Conservation (phyloP, 2,329 filamentous ascomycete genomes). For the Aspergillus pseudoterreus region DNA sequence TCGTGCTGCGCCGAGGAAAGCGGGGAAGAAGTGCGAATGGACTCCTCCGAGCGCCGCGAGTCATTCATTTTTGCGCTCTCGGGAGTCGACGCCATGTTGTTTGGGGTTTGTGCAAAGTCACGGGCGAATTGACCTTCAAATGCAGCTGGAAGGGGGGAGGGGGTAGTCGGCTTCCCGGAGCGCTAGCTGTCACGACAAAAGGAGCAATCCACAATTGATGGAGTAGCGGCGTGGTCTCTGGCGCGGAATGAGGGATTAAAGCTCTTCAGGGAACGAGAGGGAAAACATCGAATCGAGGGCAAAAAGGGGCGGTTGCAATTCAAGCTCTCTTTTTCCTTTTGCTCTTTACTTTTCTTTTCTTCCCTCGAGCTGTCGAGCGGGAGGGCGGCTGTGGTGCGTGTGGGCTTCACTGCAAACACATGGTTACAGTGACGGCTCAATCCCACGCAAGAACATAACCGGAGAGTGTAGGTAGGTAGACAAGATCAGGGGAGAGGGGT, state of each 20-base stretch:
- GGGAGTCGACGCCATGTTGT: constrained; percentile 2
- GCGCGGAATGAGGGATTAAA: constrained; percentile 1
- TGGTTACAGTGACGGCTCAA: constrained; percentile 13
- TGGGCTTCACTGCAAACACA: constrained; percentile 12
- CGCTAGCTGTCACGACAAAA: not conserved
- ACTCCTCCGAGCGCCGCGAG: not conserved
- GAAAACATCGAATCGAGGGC: constrained; percentile 13
- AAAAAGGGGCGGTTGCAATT: constrained; percentile 3
- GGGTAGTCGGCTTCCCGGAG: not conserved
- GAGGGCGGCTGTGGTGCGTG: constrained; percentile 4
- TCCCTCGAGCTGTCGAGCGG: constrained; percentile 5
- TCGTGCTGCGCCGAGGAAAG: constrained; percentile 10
- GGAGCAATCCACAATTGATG: not conserved
- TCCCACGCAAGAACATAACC: constrained; percentile 3
- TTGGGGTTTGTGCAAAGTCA: not conserved
- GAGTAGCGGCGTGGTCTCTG: not conserved
- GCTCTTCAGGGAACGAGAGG: not conserved
- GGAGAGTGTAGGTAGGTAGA: not conserved
- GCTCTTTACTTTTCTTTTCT: constrained; percentile 10
- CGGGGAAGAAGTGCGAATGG: constrained; percentile 4
- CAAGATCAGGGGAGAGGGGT: not conserved
- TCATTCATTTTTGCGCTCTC: constrained; percentile 7
- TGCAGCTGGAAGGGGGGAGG: not conserved
- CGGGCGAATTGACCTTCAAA: constrained; percentile 6
- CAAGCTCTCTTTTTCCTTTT: not conserved